Conservation (phyloP, 495 filamentous ascomycete species). For the Hypomontagnella monticulosa region DNA sequence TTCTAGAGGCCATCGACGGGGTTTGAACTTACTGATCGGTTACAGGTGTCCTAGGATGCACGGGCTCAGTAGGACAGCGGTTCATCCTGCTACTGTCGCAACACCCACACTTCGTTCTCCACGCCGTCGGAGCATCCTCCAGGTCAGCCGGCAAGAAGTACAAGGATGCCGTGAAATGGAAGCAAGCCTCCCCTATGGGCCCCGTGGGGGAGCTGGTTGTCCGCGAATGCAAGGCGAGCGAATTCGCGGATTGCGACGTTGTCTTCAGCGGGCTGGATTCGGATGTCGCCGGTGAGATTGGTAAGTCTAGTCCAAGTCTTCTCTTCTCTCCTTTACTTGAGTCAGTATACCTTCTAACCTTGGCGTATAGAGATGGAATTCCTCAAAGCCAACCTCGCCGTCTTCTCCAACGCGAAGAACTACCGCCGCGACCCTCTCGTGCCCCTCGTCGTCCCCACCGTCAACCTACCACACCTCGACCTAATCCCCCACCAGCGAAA, state of each 20-base stretch:
- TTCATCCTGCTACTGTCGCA: conserved; percentile 84
- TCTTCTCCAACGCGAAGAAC: conserved; percentile 93
- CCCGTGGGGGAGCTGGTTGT: conserved; percentile 75
- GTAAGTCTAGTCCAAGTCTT: conserved; percentile 51
- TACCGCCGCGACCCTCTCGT: conserved; percentile 82
- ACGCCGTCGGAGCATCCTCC: conserved; percentile 80
- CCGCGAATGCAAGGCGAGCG: conserved; percentile 75
- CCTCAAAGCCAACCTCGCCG: conserved; percentile 76
- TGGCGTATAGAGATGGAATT: conserved; percentile 73
- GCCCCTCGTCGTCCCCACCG: conserved; percentile 86
- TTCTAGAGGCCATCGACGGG: conserved; percentile 6
- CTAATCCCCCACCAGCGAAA: conserved; percentile 80
- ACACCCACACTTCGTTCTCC: conserved; percentile 79
- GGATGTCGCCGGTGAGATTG: conserved; percentile 82
- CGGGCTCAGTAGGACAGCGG: conserved; percentile 86
- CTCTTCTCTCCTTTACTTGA: no score
- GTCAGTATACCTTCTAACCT: no score
- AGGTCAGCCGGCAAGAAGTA: conserved; percentile 85
- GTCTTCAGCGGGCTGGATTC: conserved; percentile 89
- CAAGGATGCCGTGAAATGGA: conserved; percentile 84
- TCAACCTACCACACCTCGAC: conserved; percentile 81
- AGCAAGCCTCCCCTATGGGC: conserved; percentile 79
- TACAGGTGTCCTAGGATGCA: conserved; percentile 73
- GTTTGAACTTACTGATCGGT: background rate
- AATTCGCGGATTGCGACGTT: conserved; percentile 86